Evolutionary conservation across 78 protist species (phyloP), one percentile per base, ranked within the genome.

Genomic region (Dictyostelium purpureum): DNA sequence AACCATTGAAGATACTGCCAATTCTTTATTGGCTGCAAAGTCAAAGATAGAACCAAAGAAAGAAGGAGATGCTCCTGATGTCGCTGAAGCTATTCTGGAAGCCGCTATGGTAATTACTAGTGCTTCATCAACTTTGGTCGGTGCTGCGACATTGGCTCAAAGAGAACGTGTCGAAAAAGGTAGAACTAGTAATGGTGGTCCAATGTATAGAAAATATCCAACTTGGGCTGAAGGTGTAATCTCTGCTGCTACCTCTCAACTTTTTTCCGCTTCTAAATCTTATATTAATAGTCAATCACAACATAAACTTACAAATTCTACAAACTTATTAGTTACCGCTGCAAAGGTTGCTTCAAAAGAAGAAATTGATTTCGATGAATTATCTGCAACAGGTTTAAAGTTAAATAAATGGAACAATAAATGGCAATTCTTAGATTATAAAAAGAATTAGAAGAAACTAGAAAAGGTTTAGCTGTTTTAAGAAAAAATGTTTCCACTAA

Each of bases 31-130:
- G 59, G 79, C 76, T 7, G 73, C 95, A 0, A 92, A 92, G 61
- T 31, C 57, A 18, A 90, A 79, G 63, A 56, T 83, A 70, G 56
- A 79, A 49, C 79, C 77, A 54, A 77, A 78, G 77, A 75, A 92
- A 49, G 94, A 90, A n/a, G 89, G 87, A 26, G 94, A 79, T 16
- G 14, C 33, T 0, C 92, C 89, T 47, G 94, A 81, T 70, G 95
- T 92, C 5, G 59, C 71, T 1, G 98, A 94, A 70, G 89, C 93
- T 61, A 95, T 96, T 42, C 52, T 96, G 18, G 91, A 78, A 28
- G 98, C 97, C 2, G 97, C 98, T n/a, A 93, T 88, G 95, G 96
- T 94, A 59, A 96, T 96, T 40, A 92, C 95, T 16, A 38, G 70
- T 19, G 98, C 98, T 0, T 91, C 96, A 2, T 54, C 93, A 0